Evolutionary conservation across 2,329 filamentous ascomycete genomes (phyloP).

Genomic region (Ophiostoma tasmaniense): DNA sequence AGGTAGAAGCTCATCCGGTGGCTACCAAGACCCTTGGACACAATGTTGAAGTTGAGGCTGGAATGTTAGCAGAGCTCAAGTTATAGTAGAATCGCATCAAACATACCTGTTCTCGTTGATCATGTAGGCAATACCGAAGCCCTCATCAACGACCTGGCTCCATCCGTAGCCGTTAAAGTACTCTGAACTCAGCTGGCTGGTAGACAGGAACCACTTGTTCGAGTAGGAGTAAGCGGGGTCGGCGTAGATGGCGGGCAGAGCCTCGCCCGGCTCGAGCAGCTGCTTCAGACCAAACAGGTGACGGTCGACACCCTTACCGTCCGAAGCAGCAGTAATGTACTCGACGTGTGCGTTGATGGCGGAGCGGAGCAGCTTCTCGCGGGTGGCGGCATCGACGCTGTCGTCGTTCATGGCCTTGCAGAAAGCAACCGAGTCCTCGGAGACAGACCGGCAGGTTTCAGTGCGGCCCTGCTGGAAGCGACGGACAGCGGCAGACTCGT

Average conservation of each 20-base stretch:
- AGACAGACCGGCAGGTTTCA: slow-evolving; percentile 88
- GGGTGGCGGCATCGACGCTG: slow-evolving; percentile 37
- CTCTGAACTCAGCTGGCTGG: slow-evolving; percentile 84
- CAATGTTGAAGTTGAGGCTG: slow-evolving; percentile 78
- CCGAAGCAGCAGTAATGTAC: slow-evolving; percentile 82
- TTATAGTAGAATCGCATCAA: neutral
- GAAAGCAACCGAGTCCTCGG: slow-evolving; percentile 84
- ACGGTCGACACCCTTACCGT: slow-evolving; percentile 89
- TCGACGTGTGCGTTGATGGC: slow-evolving; percentile 76
- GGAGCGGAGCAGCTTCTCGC: slow-evolving; percentile 68
- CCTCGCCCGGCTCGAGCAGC: slow-evolving; percentile 69
- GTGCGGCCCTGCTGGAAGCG: slow-evolving; percentile 95
- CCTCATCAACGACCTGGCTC: slow-evolving; percentile 93
- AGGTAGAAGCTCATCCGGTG: slow-evolving; percentile 94
- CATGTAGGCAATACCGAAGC: slow-evolving; percentile 98
- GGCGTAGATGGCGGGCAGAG: slow-evolving; percentile 72
- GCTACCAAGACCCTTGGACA: slow-evolving; percentile 83
- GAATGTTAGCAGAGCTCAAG: slow-evolving; percentile 6
- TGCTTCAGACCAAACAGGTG: slow-evolving; percentile 98
- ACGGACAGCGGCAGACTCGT: slow-evolving; percentile 90
- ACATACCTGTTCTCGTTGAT: slow-evolving; percentile 40
- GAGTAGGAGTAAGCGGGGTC: slow-evolving; percentile 83
- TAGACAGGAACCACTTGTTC: slow-evolving; percentile 80
- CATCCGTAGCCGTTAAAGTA: slow-evolving; percentile 99
- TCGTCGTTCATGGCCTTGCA: slow-evolving; percentile 78